Evolutionary conservation across 352 stramenopile species (phyloP).

Genomic region (Poterioochromonas sp.): DNA sequence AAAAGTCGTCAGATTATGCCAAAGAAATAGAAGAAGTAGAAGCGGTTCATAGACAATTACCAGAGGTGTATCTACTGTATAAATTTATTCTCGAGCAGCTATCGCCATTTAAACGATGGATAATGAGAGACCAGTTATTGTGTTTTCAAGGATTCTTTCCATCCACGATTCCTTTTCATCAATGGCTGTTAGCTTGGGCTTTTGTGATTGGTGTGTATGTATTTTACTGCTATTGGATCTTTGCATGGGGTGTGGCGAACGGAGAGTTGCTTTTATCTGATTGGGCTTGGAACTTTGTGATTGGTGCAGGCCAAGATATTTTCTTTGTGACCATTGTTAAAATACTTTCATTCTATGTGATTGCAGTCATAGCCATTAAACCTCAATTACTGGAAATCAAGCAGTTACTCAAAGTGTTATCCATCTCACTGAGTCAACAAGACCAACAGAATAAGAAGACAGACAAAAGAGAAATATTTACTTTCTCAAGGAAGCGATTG

Average conservation of each 20-base stretch:
- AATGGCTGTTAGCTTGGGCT: constrained; percentile 8
- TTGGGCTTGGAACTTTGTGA: background rate
- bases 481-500: no score
- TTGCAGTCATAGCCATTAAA: background rate
- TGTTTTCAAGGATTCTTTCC: background rate
- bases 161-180: background rate
- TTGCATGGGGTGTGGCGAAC: background rate
- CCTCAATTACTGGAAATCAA: background rate
- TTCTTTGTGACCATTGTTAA: background rate
- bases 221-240: constrained; percentile 25
- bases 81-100: constrained; percentile 20
- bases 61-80: no score
- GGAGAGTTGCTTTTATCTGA: background rate
- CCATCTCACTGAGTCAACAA: no score
- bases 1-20: no score
- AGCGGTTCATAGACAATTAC: no score
- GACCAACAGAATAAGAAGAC: no score
- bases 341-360: background rate
- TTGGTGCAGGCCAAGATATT: background rate
- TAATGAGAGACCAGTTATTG: background rate
- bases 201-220: background rate
- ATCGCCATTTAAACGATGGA: constrained; percentile 4
- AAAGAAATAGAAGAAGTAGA: no score
- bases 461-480: no score
- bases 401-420: background rate